Evolutionary conservation across 2,329 filamentous ascomycete species (phyloP).

Genomic region (Arachnomyces sp.): DNA sequence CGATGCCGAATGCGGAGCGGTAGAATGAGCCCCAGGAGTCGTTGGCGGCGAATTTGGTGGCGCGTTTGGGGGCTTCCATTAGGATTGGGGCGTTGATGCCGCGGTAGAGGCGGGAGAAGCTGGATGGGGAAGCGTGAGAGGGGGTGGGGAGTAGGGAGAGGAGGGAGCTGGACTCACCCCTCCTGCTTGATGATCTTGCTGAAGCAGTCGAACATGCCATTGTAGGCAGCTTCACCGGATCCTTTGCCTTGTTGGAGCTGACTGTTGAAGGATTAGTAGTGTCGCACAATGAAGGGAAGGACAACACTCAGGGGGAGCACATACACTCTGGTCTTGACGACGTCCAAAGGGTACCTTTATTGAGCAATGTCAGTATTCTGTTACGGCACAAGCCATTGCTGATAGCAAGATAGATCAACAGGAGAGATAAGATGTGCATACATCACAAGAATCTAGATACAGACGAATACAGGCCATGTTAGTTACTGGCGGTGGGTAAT

Average conservation of each 20-base stretch:
- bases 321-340: constrained; percentile 96
- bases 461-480: constrained; percentile 1
- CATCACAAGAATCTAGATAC: constrained; percentile 75
- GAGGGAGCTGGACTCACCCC: constrained; percentile 53
- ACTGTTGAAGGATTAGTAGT: constrained; percentile 38
- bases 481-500: not conserved
- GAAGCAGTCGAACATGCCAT: constrained; percentile 97
- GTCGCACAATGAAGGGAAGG: not conserved
- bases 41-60: constrained; percentile 98
- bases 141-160: not conserved
- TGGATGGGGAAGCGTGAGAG: constrained; percentile 28
- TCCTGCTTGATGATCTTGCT: constrained; percentile 93
- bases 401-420: not conserved
- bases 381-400: not conserved
- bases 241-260: constrained; percentile 74
- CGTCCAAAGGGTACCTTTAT: constrained; percentile 90
- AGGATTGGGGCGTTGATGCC: constrained; percentile 92
- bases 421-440: constrained; percentile 46
- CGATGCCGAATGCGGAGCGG: constrained; percentile 71
- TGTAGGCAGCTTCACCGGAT: constrained; percentile 73
- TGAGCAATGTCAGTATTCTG: constrained; percentile 3
- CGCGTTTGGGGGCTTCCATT: constrained; percentile 94
- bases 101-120: constrained; percentile 83
- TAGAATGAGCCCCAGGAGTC: constrained; percentile 97
- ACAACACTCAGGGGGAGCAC: constrained; percentile 23